Conservation (phyloP, 176 grass and related monocot genomes). For the Ensete glaucum region DNA sequence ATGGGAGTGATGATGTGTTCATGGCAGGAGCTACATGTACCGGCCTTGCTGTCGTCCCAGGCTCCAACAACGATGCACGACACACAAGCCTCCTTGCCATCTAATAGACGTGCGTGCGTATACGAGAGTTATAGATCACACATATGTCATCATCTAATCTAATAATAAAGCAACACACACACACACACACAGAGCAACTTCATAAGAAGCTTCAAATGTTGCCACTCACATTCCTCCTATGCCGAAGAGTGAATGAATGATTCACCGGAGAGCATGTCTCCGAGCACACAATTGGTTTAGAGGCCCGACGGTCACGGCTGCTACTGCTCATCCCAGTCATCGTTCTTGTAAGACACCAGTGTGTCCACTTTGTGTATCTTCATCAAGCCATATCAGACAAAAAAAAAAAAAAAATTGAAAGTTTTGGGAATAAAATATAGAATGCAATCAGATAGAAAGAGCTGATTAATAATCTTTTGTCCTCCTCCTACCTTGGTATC, state of each 20-base stretch:
- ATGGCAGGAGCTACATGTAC: too few species aligned
- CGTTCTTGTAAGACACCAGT: slow-evolving; percentile 85
- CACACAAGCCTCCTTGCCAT: too few species aligned
- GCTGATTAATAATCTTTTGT: not conserved
- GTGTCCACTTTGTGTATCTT: slow-evolving; percentile 99
- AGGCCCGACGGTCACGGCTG: not conserved
- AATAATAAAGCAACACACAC: too few species aligned
- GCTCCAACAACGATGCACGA: too few species aligned
- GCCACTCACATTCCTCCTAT: not conserved
- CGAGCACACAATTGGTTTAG: not conserved
- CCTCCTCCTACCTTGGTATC: slow-evolving; percentile 70
- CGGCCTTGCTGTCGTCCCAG: too few species aligned
- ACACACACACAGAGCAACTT: too few species aligned
- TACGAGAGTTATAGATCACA: too few species aligned
- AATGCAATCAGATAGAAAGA: not conserved
- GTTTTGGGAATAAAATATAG: not conserved
- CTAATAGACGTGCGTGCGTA: too few species aligned
- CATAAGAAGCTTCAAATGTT: too few species aligned
- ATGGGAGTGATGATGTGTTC: too few species aligned
- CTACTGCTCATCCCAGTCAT: slow-evolving; percentile 69
- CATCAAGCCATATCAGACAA: slow-evolving; percentile 7
- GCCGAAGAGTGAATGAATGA: slow-evolving; percentile 79
- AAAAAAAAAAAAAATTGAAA: too few species aligned
- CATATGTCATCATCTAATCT: too few species aligned
- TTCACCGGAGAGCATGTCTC: slow-evolving; percentile 48